Evolutionary conservation across 208 protist species (phyloP), one percentile per base, ranked within the genome.

Genomic region (Wallacemonas rigidus): DNA sequence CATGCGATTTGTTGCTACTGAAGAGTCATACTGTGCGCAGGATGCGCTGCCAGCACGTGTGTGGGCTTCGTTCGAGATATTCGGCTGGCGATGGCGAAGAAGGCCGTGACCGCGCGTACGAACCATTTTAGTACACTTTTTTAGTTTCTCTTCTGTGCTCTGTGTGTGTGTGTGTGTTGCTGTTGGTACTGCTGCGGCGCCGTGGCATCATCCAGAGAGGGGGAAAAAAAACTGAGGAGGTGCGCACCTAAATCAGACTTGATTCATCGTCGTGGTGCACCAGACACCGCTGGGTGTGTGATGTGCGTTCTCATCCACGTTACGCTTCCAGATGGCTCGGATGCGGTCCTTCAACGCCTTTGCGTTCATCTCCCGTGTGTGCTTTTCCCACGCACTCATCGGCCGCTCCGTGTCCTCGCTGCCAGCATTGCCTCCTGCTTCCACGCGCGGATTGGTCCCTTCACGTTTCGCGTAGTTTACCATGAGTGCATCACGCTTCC

Each of bases 401-500:
- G 26, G 67, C 1, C 1, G 69, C 17, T 35, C 53, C 4, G 12
- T 70, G 60, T 80, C 67, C 39, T 81, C 74, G 43, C 35, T 65
- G 45, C 75, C 74, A 26, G 26, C 26, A 12, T 76, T 81, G 55
- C 58, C 45, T 12, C 88, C 83, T 8, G 75, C 81, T 5, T 71
- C 77, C 51, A 70, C 64, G 11, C 67, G 72, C 12, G 72, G 70
- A 26, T 81, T 71, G 38, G 45, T 45, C 2, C 50, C 68, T 60
- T 65, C 73, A 40, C 50, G 61, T 39, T 68, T 62, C 2, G 90
- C 90, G 51, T 94, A 86, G 15, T 90, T 89, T 48, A 97, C 71
- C 74, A 95, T 81, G 15, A 95, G 74, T 1, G 86, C 87, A 50
- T 97, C 87, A 11, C 90, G 82, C 11, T 89, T 80, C 38, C 85